Conservation (phyloP, 345 rosid species). For the Iberis pinnata region DNA sequence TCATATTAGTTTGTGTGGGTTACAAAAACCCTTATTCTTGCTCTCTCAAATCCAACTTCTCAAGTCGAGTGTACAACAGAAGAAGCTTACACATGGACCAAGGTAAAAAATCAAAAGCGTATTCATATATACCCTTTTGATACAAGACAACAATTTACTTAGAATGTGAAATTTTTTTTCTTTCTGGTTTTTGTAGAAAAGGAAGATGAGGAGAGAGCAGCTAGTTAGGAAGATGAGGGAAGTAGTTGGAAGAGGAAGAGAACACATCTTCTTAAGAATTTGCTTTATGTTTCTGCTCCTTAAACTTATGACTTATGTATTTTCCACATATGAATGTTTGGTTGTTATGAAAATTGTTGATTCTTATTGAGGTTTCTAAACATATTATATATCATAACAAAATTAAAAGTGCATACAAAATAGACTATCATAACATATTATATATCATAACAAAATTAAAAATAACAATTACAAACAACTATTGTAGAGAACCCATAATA, state of each 20-base stretch:
- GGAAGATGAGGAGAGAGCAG: constrained; percentile 25
- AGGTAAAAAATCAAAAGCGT: constrained; percentile 40
- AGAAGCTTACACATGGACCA: constrained; percentile 88
- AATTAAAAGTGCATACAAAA: too few relatives aligned
- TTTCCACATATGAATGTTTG: too few relatives aligned
- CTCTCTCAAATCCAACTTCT: constrained; percentile 94
- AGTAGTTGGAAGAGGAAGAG: constrained; percentile 28
- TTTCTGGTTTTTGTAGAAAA: constrained; percentile 8
- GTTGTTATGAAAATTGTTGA: too few relatives aligned
- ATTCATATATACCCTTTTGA: background rate
- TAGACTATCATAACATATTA: too few relatives aligned
- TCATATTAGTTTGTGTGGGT: constrained; percentile 9
- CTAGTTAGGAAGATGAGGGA: constrained; percentile 25
- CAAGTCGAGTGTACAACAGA: constrained; percentile 95
- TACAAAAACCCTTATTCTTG: constrained; percentile 89
- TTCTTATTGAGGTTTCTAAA: too few relatives aligned
- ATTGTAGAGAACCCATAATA: too few relatives aligned
- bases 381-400: too few relatives aligned
- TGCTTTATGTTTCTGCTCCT: too few relatives aligned
- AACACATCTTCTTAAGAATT: too few relatives aligned
- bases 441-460: too few relatives aligned
- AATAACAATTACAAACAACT: too few relatives aligned
- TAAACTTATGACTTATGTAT: too few relatives aligned
- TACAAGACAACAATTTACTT: background rate
- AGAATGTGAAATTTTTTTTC: background rate